phyloP scores from a whole-genome alignment of 345 rosid species.

The Excoecaria cochinchinensis region DNA sequence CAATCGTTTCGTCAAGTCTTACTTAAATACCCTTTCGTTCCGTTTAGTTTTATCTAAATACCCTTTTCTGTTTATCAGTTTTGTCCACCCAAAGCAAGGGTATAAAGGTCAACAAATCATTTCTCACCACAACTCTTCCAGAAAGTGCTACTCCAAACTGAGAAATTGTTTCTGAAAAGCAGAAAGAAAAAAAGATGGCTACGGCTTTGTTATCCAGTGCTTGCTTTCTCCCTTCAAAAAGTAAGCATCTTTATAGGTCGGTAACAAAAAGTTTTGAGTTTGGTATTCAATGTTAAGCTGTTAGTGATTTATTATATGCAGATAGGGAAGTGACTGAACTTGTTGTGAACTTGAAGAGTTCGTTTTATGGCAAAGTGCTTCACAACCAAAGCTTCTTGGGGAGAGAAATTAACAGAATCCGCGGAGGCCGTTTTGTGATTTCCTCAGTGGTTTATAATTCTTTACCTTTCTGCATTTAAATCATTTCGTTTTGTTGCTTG shows the following conservation, averaged over 20 bases:
- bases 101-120: constrained; percentile 23
- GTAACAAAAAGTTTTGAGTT: too few relatives aligned
- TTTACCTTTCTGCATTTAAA: neutral
- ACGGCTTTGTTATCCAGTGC: constrained; percentile 36
- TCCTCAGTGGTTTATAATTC: constrained; percentile 42
- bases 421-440: constrained; percentile 2
- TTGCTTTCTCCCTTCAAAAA: constrained; percentile 35
- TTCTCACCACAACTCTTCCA: neutral
- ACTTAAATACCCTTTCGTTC: constrained; percentile 33
- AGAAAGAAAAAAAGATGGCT: constrained; percentile 41
- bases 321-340: constrained; percentile 36
- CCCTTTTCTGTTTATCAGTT: constrained; percentile 17
- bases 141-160: neutral
- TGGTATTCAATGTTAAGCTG: neutral
- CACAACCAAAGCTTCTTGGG: constrained; percentile 17
- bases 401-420: constrained; percentile 19
- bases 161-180: neutral
- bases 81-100: constrained; percentile 10
- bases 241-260: constrained; percentile 25
- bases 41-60: constrained; percentile 21
- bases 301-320: constrained; percentile 23
- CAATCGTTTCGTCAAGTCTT: neutral
- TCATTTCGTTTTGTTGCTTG: constrained; percentile 6
- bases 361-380: constrained; percentile 31
- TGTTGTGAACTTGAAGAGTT: constrained; percentile 33